Percentiles rank a stretch among this genome's conserved stretches.
These are phyloP conservation scores for Thraustochytrium sp. DNA, from an alignment of 352 stramenopile species.

Conservation along the genomic window DNA sequence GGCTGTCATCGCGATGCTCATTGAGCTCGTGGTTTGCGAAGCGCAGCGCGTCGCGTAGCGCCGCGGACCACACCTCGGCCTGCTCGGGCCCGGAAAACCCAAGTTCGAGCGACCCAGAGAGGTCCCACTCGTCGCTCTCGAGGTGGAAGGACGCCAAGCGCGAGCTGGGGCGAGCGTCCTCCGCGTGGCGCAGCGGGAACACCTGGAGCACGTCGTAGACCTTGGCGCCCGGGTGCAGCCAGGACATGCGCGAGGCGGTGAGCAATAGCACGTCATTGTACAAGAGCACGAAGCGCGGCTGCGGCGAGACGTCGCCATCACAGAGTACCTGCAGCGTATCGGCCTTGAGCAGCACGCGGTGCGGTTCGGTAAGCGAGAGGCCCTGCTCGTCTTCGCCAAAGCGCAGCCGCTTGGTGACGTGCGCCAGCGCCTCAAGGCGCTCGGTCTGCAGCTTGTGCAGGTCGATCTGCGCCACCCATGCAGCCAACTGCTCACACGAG, in stretches of 20 bases:
- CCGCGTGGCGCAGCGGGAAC: background rate
- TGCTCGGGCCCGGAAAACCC: background rate
- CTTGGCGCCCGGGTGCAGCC: background rate
- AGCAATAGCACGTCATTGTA: constrained; percentile 30
- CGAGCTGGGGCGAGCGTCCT: background rate
- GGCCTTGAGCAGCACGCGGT: background rate
- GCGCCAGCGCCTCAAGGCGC: background rate
- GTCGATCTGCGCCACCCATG: background rate
- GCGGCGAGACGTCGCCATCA: background rate
- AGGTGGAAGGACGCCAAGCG: background rate
- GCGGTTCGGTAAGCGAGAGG: background rate
- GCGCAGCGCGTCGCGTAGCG: background rate
- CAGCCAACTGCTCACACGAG: background rate
- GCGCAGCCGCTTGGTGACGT: background rate
- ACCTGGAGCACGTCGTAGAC: constrained; percentile 21
- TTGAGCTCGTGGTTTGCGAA: background rate
- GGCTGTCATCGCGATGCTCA: background rate
- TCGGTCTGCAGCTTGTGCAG: background rate
- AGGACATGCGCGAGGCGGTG: constrained; percentile 19
- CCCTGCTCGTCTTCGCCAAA: constrained; percentile 6
- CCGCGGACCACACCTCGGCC: background rate
- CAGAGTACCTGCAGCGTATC: background rate
- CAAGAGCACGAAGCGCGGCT: background rate
- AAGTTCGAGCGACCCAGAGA: background rate
- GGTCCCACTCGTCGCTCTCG: background rate